These are phyloP conservation scores for Heracleum sosnowskyi DNA, from an alignment of 129 eudicot genomes.

Conservation along the genomic window DNA sequence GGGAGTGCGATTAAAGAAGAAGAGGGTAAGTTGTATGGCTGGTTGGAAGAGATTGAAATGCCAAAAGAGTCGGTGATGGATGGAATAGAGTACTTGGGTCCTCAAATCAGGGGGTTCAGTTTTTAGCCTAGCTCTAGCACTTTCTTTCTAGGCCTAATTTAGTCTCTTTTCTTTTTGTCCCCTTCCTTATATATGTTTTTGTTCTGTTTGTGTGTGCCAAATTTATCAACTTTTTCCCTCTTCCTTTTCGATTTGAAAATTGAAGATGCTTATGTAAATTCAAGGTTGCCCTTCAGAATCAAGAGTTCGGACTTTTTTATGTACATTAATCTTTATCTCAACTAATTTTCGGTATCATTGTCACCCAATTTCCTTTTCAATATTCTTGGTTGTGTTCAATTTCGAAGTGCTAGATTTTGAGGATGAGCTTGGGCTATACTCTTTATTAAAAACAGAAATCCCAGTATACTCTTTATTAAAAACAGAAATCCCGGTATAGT, in stretches of 20 bases:
- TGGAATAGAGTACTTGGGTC: conserved; percentile 63
- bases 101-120: conserved; percentile 24
- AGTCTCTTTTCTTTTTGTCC: not conserved
- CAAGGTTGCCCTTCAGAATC: not conserved
- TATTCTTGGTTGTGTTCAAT: not conserved
- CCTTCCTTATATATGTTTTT: not conserved
- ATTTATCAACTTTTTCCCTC: not conserved
- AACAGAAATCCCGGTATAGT: no score
- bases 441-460: no score
- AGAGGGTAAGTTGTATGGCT: conserved; percentile 31
- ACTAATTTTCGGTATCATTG: not conserved
- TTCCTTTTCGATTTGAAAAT: not conserved
- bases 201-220: not conserved
- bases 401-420: not conserved
- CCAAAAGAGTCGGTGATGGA: conserved; percentile 73
- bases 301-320: not conserved
- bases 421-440: not conserved
- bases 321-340: not conserved
- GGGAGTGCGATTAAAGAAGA: conserved; percentile 17
- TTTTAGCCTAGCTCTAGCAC: not conserved
- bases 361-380: not conserved
- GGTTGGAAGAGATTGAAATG: conserved; percentile 74
- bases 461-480: no score
- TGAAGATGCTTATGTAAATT: not conserved
- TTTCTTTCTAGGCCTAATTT: not conserved